Evolutionary conservation across 2,329 filamentous ascomycete species (phyloP), one percentile per base, ranked within the genome.

Genomic region (Aspergillus puulaauensis): DNA sequence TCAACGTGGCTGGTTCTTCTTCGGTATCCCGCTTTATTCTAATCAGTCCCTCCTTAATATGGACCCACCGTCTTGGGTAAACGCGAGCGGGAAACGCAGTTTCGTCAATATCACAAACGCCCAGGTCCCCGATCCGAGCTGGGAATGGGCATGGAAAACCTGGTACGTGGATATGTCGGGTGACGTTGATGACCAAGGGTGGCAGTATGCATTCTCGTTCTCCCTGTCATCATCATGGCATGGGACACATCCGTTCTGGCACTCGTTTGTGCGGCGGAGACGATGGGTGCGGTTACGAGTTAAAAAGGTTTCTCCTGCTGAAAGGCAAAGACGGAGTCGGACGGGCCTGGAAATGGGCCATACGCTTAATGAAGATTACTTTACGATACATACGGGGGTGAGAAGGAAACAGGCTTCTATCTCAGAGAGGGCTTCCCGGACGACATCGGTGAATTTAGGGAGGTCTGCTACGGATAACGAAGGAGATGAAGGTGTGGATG

Each of bases 201-300:
- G 95, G 95, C 89, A 96, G 71, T 99, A 99, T 75, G 95, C 91
- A 15, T 92, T 97, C 71, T 88, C 90, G 64, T 99, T 98, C 70
- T 80, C 80, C 63, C 85, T 83, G 43, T 91, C 90, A 64, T 91
- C 90, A 64, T 85, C 86, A 3, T 99, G 95, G 95, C 95, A 99
- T 73, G 88, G 88, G 3, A 90, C 90, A 17, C 86, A 89, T 70
- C 89, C 86, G 24, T 98, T 93, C 93, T 96, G 91, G 75, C 93
- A 93, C 72, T 96, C 91, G 1, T 99, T 93, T 70, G 95, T 97
- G n/a, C 83, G 95, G 37, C 82, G 95, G 64, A 84, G 95, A 61
- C 86, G 91, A 21, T 99, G 95, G 95, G 86, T 93, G 54, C 83
- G 95, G 44, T 89, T 90, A 72, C 83, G 95, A 35, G 82, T 89